A percentile compares a stretch with the other conserved stretches of the same genome.
phyloP scores from a whole-genome alignment of 2,329 filamentous ascomycete genomes.

The Aspergillus costaricaensis region DNA sequence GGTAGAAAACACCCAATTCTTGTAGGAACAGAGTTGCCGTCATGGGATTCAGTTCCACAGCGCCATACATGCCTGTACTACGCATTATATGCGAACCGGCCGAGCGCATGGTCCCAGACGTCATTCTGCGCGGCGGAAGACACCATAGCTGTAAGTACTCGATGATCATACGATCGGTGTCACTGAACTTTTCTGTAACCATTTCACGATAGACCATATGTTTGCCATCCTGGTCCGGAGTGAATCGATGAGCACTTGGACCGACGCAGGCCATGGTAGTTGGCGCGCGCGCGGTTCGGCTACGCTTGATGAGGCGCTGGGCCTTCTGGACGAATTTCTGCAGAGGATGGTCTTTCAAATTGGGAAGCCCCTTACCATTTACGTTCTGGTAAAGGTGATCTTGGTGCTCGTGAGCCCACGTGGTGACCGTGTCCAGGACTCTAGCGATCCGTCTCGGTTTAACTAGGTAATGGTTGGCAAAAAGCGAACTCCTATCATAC shows the following conservation, averaged over 20 bases:
- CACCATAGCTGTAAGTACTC: conserved; percentile 57
- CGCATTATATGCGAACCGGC: conserved; percentile 59
- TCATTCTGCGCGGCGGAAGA: conserved; percentile 44
- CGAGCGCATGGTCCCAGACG: conserved; percentile 46
- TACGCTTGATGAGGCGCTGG: conserved; percentile 43
- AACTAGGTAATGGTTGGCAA: conserved; percentile 48
- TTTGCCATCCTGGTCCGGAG: conserved; percentile 30
- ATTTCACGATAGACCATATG: conserved; percentile 34
- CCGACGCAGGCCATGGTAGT: conserved; percentile 46
- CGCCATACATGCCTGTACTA: conserved; percentile 58
- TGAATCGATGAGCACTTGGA: conserved; percentile 38
- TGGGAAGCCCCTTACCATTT: conserved; percentile 28
- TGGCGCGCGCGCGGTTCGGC: conserved; percentile 45
- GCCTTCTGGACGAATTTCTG: conserved; percentile 49
- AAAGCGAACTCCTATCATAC: conserved; percentile 35
- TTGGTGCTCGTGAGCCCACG: conserved; percentile 59
- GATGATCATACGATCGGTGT: conserved; percentile 55
- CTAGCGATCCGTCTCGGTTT: conserved; percentile 54
- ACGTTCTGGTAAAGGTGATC: conserved; percentile 32
- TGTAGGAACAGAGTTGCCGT: conserved; percentile 58
- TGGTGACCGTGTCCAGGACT: conserved; percentile 52
- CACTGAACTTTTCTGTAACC: conserved; percentile 47
- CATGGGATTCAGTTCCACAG: conserved; percentile 37
- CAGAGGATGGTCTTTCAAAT: conserved; percentile 40
- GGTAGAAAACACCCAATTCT: conserved; percentile 62